phyloP scores from a whole-genome alignment of 108 stramenopile genomes.

The Seminavis robusta region DNA sequence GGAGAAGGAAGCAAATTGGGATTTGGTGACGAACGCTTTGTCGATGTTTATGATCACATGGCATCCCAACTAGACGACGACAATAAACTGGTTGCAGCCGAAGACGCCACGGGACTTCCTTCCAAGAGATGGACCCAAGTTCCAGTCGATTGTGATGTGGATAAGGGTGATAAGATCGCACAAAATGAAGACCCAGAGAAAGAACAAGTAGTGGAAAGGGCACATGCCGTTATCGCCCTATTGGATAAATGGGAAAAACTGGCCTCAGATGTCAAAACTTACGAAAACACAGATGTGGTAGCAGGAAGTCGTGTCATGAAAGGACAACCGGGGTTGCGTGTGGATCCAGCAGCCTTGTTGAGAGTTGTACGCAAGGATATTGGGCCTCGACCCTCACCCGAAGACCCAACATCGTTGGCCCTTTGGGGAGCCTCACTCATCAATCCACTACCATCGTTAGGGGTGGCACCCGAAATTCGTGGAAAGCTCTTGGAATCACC shows the following conservation, averaged over 20 bases:
- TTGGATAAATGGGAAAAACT: conserved; percentile 47
- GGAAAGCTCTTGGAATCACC: conserved; percentile 49
- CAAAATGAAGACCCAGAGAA: too few species aligned
- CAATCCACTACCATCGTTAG: conserved; percentile 61
- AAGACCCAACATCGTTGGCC: conserved; percentile 31
- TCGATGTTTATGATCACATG: conserved; percentile 15
- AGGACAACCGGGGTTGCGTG: conserved; percentile 41
- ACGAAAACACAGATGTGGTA: conserved; percentile 50
- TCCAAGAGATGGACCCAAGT: neutral
- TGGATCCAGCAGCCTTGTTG: conserved; percentile 39
- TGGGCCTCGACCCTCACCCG: conserved; percentile 30
- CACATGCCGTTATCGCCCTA: too few species aligned
- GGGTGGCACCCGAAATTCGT: conserved; percentile 54
- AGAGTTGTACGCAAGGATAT: conserved; percentile 32
- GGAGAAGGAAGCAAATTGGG: conserved; percentile 60
- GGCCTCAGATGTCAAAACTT: conserved; percentile 47
- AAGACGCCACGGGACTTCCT: neutral
- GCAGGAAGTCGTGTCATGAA: conserved; percentile 33
- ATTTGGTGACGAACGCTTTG: conserved; percentile 60
- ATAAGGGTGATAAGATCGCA: neutral
- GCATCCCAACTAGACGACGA: neutral
- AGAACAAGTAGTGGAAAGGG: too few species aligned
- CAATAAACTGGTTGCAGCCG: neutral
- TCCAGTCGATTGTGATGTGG: neutral
- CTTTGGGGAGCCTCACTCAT: conserved; percentile 62